These are phyloP conservation scores for Verticillium alfalfae DNA, from an alignment of 2,329 filamentous ascomycete species.

Conservation along the genomic window DNA sequence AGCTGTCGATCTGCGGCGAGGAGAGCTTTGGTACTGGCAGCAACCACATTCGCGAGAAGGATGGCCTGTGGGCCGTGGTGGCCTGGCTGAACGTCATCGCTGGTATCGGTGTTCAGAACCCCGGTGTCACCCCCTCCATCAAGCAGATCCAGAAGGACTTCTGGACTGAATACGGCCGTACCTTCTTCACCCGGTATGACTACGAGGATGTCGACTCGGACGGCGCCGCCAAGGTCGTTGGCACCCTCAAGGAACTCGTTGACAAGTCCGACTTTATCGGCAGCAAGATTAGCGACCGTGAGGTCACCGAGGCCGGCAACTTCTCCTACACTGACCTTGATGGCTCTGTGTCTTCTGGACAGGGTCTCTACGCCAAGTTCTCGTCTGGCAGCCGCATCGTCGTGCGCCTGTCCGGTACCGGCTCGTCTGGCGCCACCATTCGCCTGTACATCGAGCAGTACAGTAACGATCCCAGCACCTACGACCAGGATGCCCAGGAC, in stretches of 20 bases:
- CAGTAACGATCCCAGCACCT: slow-evolving; percentile 73
- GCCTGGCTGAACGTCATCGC: slow-evolving; percentile 99
- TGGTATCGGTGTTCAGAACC: slow-evolving; percentile 77
- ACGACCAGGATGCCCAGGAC: slow-evolving; percentile 79
- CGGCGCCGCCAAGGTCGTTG: slow-evolving; percentile 85
- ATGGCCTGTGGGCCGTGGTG: slow-evolving; percentile 94
- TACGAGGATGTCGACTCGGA: slow-evolving; percentile 93
- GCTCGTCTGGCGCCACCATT: slow-evolving; percentile 92
- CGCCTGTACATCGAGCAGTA: slow-evolving; percentile 97
- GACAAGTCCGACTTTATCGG: slow-evolving; percentile 71
- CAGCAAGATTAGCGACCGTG: slow-evolving; percentile 70
- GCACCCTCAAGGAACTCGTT: slow-evolving; percentile 73
- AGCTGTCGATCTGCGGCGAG: slow-evolving; percentile 97
- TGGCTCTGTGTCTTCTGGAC: slow-evolving; percentile 89
- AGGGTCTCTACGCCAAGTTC: slow-evolving; percentile 92
- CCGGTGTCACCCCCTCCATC: slow-evolving; percentile 81
- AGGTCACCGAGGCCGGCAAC: slow-evolving; percentile 85
- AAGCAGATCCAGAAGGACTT: slow-evolving; percentile 95
- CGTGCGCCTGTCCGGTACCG: slow-evolving; percentile 89
- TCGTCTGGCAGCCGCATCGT: slow-evolving; percentile 93
- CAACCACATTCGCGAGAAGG: slow-evolving; percentile 99
- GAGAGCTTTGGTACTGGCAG: slow-evolving; percentile 97
- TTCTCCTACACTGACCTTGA: slow-evolving; percentile 99
- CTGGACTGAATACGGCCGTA: slow-evolving; percentile 93
- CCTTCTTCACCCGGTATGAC: slow-evolving; percentile 98